phyloP scores from a whole-genome alignment of 176 grass and related monocot species.

The Avena atlantica region DNA sequence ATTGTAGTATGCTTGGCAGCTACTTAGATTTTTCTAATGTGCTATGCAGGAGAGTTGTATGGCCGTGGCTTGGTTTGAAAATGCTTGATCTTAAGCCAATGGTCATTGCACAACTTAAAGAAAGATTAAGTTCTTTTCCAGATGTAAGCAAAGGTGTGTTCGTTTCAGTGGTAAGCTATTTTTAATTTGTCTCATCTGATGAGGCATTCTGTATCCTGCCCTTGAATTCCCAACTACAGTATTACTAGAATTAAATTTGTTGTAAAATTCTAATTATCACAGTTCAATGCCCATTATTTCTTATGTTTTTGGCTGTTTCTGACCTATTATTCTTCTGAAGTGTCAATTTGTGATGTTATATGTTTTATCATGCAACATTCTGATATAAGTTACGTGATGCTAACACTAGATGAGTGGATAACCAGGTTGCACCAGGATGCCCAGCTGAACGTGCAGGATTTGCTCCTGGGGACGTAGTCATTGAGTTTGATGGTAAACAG shows the following conservation, averaged over 20 bases:
- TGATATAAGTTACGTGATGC: background rate
- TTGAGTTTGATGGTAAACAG: constrained; percentile 72
- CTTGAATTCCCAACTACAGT: background rate
- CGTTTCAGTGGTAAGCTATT: constrained; percentile 73
- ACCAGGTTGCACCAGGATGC: constrained; percentile 84
- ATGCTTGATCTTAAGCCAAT: constrained; percentile 83
- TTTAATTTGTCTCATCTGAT: background rate
- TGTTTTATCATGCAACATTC: constrained; percentile 20
- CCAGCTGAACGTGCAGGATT: constrained; percentile 80
- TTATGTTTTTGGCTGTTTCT: background rate
- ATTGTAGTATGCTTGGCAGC: constrained; percentile 14
- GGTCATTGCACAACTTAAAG: constrained; percentile 78
- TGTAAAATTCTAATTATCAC: constrained; percentile 9
- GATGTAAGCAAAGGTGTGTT: constrained; percentile 74
- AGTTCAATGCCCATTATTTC: background rate
- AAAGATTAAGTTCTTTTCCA: constrained; percentile 74
- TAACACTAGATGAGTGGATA: constrained; percentile 42
- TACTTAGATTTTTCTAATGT: constrained; percentile 32
- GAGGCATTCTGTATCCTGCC: background rate
- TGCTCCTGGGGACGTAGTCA: constrained; percentile 69
- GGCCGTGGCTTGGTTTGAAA: constrained; percentile 88
- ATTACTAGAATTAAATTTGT: constrained; percentile 10
- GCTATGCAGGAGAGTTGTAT: constrained; percentile 74
- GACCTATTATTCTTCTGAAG: constrained; percentile 3
- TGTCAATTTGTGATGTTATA: background rate